A percentile compares a stretch with the other conserved stretches of the same genome.
phyloP scores from a whole-genome alignment of 495 filamentous ascomycete species.

The Penicillium chermesinum region DNA sequence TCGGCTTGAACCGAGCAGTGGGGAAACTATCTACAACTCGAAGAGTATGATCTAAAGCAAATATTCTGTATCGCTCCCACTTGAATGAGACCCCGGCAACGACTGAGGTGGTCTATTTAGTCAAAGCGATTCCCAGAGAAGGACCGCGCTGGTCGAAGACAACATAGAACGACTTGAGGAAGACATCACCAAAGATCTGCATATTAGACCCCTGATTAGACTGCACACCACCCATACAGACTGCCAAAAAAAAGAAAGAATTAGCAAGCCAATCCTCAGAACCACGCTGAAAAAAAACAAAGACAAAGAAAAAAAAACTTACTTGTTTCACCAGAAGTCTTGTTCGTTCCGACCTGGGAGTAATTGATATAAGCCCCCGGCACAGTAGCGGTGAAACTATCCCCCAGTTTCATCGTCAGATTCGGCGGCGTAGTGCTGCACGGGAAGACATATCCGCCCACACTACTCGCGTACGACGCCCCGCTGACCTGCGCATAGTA shows the following conservation, averaged over 20 bases:
- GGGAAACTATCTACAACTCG: not conserved
- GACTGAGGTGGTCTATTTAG: too few relatives aligned
- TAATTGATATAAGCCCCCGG: conserved; percentile 66
- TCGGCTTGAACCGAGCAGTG: not conserved
- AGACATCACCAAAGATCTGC: conserved; percentile 74
- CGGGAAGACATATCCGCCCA: conserved; percentile 62
- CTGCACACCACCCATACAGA: conserved; percentile 70
- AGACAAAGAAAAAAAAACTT: conserved; percentile 36
- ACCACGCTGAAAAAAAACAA: too few relatives aligned
- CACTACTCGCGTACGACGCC: conserved; percentile 41
- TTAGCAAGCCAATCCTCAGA: too few relatives aligned
- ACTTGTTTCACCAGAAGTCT: conserved; percentile 35
- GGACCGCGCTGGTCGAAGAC: conserved; percentile 62
- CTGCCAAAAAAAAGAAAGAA: too few relatives aligned
- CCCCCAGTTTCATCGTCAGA: conserved; percentile 61
- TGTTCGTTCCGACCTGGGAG: conserved; percentile 46
- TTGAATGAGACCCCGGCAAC: too few relatives aligned
- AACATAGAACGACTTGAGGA: conserved; percentile 75
- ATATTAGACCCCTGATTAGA: conserved; percentile 50
- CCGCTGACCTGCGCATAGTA: conserved; percentile 62
- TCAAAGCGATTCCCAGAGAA: conserved; percentile 35
- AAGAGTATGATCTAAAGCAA: not conserved
- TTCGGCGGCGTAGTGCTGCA: conserved; percentile 59
- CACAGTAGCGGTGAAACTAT: conserved; percentile 53
- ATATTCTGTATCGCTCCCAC: too few relatives aligned